Base-by-base conservation (phyloP, 2,329 filamentous ascomycete species). In the Cladophialophora exuberans region DNA sequence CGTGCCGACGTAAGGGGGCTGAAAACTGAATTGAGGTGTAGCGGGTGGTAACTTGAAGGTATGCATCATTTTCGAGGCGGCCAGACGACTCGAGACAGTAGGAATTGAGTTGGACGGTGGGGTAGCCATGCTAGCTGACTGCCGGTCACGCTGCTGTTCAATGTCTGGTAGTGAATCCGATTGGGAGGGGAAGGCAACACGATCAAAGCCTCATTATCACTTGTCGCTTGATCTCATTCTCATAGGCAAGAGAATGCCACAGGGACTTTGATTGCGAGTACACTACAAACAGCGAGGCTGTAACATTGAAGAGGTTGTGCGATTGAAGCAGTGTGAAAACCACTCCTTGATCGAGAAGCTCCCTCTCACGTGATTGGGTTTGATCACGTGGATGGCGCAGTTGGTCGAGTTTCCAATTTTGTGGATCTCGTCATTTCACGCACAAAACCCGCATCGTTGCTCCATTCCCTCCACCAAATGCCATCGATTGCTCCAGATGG, bases 391-490 rank as follows among this genome's bases (percentile, higher is more conserved):
- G n/a, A n/a, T n/a, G n/a, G n/a, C n/a, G n/a, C n/a, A n/a, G n/a
- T n/a, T n/a, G n/a, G n/a, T n/a, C n/a, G n/a, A n/a, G n/a, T n/a
- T n/a, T n/a, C n/a, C n/a, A n/a, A n/a, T n/a, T n/a, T n/a, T n/a
- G n/a, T n/a, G n/a, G n/a, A n/a, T n/a, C n/a, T n/a, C 42, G 31
- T 39, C 33, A 46, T 41, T 54, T 50, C 46, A 62, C 59, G 59
- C 59, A 62, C 53, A 62, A 59, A 31, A 44, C 52, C 43, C 59
- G 54, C 59, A 54, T 41, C 44, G 20, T 22, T 56, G 36, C 22
- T 39, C 22, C 39, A 51, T 26, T 13, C 23, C 15, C 44, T 30
- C 36, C 17, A 39, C 41, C 28, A 48, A n/a, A 15, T 46, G 22
- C 22, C 36, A 51, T 42, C 18, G 17, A 28, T 17, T 52, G 13